A percentile compares a stretch with the other conserved stretches of the same genome.
Evolutionary conservation across 306 rosid genomes (phyloP).

Genomic region (Notholithocarpus densiflorus): DNA sequence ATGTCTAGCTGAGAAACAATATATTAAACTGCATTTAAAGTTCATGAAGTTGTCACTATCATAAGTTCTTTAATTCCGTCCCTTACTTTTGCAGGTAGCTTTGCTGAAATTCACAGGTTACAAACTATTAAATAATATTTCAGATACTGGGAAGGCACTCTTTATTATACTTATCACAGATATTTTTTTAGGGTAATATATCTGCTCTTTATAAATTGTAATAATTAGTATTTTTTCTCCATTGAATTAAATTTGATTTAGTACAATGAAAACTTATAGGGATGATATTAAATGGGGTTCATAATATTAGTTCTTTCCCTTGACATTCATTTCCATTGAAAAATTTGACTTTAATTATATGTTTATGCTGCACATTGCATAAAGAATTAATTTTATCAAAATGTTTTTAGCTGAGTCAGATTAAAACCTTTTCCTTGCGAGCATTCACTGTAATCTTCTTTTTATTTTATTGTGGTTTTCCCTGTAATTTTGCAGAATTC

Average conservation of each 20-base stretch:
- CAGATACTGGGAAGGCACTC: conserved; percentile 97
- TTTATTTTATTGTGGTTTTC: background rate
- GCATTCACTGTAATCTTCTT: background rate
- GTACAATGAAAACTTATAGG: background rate
- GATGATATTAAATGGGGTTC: background rate
- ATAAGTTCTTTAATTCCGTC: conserved; percentile 21
- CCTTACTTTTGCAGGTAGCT: conserved; percentile 77
- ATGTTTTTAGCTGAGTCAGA: background rate
- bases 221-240: background rate
- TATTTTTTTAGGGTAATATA: conserved; percentile 88
- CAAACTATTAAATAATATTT: conserved; percentile 79
- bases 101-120: conserved; percentile 97
- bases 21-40: background rate
- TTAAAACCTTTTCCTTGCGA: background rate
- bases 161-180: conserved; percentile 81
- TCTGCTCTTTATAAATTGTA: conserved; percentile 3
- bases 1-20: background rate
- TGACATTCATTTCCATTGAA: background rate
- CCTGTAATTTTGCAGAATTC: background rate
- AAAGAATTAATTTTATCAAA: background rate
- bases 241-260: background rate
- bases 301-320: background rate
- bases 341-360: background rate
- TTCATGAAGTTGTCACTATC: background rate
- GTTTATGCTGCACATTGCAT: background rate